Evolutionary conservation across 371 early-diverging fungal genomes (phyloP).

Genomic region (Syncephalastrum monosporum): DNA sequence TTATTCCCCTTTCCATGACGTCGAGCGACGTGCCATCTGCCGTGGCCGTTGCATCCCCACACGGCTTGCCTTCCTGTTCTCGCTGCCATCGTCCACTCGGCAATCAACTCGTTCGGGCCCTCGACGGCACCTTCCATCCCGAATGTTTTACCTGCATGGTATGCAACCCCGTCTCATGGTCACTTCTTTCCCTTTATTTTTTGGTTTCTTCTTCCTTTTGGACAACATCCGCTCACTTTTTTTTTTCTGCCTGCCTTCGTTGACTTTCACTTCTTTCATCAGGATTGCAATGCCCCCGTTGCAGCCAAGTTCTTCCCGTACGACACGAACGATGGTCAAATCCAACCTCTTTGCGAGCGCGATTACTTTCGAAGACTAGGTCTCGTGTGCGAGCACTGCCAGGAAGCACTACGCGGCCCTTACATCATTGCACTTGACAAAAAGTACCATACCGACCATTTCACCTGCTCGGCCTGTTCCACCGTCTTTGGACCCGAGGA

Average conservation of each 20-base stretch:
- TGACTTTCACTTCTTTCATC: conserved; percentile 5
- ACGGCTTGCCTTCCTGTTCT: conserved; percentile 15
- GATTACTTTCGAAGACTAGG: conserved; percentile 85
- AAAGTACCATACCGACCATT: conserved; percentile 96
- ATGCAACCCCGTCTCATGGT: conserved; percentile 18
- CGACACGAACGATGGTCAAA: conserved; percentile 52
- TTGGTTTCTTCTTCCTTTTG: conserved; percentile 1
- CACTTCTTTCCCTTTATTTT: not conserved
- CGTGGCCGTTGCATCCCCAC: not conserved
- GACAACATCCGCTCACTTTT: not conserved
- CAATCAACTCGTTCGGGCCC: conserved; percentile 89
- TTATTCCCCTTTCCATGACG: not conserved
- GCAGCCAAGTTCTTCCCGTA: conserved; percentile 90
- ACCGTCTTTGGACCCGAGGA: conserved; percentile 93
- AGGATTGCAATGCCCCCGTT: conserved; percentile 86
- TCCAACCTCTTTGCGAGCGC: conserved; percentile 75
- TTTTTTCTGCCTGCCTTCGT: not conserved
- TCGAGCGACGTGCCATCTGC: not conserved
- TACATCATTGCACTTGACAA: conserved; percentile 91
- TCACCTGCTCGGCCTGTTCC: conserved; percentile 93
- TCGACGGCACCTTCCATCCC: conserved; percentile 86
- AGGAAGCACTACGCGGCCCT: conserved; percentile 84
- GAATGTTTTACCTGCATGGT: conserved; percentile 94
- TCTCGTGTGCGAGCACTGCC: conserved; percentile 90
- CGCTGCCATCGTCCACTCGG: conserved; percentile 37